These are phyloP conservation scores for Wilhelminamyces savonicus DNA, from an alignment of 805 yeast genomes.

Conservation along the genomic window DNA sequence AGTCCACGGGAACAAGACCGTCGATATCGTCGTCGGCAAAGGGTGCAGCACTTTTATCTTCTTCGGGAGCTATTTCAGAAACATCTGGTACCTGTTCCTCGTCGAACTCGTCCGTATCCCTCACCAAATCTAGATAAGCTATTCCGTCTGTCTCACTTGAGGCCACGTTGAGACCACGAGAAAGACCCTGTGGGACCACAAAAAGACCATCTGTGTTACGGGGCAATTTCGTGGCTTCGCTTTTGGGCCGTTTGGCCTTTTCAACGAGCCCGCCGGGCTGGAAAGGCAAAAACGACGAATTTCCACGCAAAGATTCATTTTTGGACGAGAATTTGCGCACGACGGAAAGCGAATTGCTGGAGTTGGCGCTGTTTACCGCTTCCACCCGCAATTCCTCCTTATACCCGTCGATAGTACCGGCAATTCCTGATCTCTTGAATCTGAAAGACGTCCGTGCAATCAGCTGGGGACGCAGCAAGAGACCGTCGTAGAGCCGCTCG, in stretches of 20 bases:
- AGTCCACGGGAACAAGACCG: slow-evolving; percentile 34
- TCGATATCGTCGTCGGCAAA: slow-evolving; percentile 42
- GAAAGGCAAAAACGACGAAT: slow-evolving; percentile 75
- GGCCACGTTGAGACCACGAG: slow-evolving; percentile 53
- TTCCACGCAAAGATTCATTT: slow-evolving; percentile 60
- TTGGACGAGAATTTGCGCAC: slow-evolving; percentile 61
- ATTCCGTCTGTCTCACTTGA: slow-evolving; percentile 4
- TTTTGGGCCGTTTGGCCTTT: slow-evolving; percentile 13
- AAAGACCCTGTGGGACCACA: slow-evolving; percentile 77
- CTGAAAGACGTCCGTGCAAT: slow-evolving; percentile 59
- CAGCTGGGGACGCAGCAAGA: slow-evolving; percentile 54
- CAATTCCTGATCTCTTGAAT: slow-evolving; percentile 69
- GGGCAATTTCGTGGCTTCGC: slow-evolving; percentile 42
- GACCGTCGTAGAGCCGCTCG: slow-evolving; percentile 34
- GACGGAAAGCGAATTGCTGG: slow-evolving; percentile 68
- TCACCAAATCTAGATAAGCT: slow-evolving; percentile 3
- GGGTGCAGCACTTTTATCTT: slow-evolving; percentile 6
- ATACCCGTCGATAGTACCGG: slow-evolving; percentile 59
- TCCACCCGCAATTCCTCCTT: slow-evolving; percentile 44
- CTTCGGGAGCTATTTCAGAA: background rate
- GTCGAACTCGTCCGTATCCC: background rate
- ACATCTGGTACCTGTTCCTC: no score
- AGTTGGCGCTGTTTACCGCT: slow-evolving; percentile 48
- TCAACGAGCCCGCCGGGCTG: slow-evolving; percentile 76
- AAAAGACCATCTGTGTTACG: slow-evolving; percentile 69